Conservation (phyloP, 2,329 filamentous ascomycete species). For the Scortechinia acanthostroma region DNA sequence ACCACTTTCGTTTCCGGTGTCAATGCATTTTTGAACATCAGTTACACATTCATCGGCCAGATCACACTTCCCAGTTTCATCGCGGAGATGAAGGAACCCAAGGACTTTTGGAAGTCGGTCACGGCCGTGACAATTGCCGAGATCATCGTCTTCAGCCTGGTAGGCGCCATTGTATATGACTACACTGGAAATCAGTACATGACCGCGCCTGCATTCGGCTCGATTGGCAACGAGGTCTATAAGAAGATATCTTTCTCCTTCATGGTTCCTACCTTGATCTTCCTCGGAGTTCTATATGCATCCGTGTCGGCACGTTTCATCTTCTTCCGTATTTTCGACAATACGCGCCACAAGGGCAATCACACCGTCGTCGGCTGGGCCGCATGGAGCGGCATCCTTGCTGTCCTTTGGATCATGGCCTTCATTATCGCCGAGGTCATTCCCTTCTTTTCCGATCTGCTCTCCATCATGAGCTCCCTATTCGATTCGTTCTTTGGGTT, state of each 20-base stretch:
- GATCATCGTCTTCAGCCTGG: slow-evolving; percentile 76
- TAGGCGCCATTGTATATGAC: slow-evolving; percentile 76
- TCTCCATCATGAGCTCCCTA: slow-evolving; percentile 75
- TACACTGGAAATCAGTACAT: slow-evolving; percentile 87
- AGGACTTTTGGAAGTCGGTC: slow-evolving; percentile 85
- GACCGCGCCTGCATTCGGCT: slow-evolving; percentile 80
- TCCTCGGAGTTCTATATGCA: slow-evolving; percentile 83
- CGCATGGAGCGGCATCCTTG: slow-evolving; percentile 70
- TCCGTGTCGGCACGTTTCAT: slow-evolving; percentile 84
- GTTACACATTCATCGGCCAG: slow-evolving; percentile 92
- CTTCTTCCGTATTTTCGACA: slow-evolving; percentile 81
- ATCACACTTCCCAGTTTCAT: slow-evolving; percentile 93
- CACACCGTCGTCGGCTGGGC: slow-evolving; percentile 79
- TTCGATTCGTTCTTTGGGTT: slow-evolving; percentile 93
- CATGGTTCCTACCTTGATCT: slow-evolving; percentile 92
- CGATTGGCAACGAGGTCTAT: slow-evolving; percentile 64
- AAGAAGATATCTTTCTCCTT: slow-evolving; percentile 89
- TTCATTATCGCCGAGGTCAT: slow-evolving; percentile 91
- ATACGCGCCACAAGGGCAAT: slow-evolving; percentile 70
- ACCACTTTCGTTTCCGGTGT: slow-evolving; percentile 78
- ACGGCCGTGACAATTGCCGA: slow-evolving; percentile 87
- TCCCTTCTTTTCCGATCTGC: slow-evolving; percentile 77
- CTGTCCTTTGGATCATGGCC: slow-evolving; percentile 72
- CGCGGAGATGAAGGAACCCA: slow-evolving; percentile 77
- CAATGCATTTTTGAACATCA: slow-evolving; percentile 89